Evolutionary conservation across 345 rosid species (phyloP).

Genomic region (Microcos paniculata): DNA sequence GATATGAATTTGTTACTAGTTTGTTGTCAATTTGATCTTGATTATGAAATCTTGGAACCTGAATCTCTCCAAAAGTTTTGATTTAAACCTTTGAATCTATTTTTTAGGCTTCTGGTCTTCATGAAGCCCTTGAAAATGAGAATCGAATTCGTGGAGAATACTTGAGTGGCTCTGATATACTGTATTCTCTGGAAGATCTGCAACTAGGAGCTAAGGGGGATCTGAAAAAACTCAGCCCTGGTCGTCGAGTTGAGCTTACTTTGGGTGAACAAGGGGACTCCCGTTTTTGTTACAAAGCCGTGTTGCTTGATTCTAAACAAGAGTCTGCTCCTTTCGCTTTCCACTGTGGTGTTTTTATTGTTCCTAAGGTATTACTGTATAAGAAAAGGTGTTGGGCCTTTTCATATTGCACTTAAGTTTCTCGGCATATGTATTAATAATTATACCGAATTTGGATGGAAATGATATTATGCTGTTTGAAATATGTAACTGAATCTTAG

Average conservation of each 20-base stretch:
- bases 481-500: conserved; percentile 33
- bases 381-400: background rate
- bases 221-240: conserved; percentile 48
- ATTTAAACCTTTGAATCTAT: conserved; percentile 17
- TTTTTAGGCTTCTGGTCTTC: conserved; percentile 70
- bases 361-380: conserved; percentile 67
- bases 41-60: conserved; percentile 3
- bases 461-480: conserved; percentile 17
- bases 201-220: conserved; percentile 69
- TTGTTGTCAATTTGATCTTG: conserved; percentile 8
- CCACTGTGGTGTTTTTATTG: conserved; percentile 82
- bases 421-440: background rate
- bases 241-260: conserved; percentile 57
- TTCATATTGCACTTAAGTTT: background rate
- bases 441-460: background rate
- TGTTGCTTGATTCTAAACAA: conserved; percentile 76
- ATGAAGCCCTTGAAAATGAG: conserved; percentile 74
- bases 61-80: conserved; percentile 17
- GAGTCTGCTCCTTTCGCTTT: conserved; percentile 42
- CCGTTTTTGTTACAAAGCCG: conserved; percentile 62
- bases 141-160: conserved; percentile 64
- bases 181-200: conserved; percentile 78
- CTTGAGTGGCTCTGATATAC: conserved; percentile 56
- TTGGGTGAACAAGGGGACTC: conserved; percentile 56
- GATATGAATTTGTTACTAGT: background rate